phyloP scores from a whole-genome alignment of 371 early-diverging fungal genomes.

The Mucor indicus region DNA sequence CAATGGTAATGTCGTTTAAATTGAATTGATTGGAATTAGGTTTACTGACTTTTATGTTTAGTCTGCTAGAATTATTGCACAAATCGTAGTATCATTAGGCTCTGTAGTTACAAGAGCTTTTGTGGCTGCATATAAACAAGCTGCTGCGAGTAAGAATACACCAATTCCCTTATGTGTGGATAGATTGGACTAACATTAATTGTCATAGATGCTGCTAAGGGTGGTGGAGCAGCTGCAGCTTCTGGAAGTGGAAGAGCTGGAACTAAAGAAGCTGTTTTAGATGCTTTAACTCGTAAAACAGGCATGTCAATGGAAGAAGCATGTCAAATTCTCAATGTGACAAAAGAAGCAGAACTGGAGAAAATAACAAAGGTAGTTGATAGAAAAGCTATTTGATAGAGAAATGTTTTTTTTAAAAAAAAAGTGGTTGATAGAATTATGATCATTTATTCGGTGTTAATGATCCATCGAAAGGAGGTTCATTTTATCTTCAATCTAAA shows the following conservation, averaged over 20 bases:
- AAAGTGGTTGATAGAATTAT: conserved; percentile 60
- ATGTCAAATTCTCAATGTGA: conserved; percentile 87
- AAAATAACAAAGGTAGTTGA: conserved; percentile 75
- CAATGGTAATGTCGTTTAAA: too few species aligned
- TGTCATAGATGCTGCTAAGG: conserved; percentile 57
- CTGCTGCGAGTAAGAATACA: conserved; percentile 75
- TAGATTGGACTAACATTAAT: neutral
- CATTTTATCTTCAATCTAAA: conserved; percentile 94
- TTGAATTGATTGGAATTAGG: too few species aligned
- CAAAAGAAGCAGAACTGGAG: conserved; percentile 67
- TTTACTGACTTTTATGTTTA: conserved; percentile 6
- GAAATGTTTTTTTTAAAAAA: neutral
- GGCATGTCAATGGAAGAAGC: conserved; percentile 94
- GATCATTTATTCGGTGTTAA: conserved; percentile 89
- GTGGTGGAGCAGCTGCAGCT: conserved; percentile 55
- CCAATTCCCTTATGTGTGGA: neutral
- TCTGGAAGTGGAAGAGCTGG: conserved; percentile 27
- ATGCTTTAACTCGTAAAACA: conserved; percentile 76
- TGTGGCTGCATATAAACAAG: conserved; percentile 91
- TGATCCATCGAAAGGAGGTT: conserved; percentile 84
- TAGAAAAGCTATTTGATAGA: neutral
- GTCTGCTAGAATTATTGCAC: conserved; percentile 76
- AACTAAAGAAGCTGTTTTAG: conserved; percentile 57
- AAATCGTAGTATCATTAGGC: conserved; percentile 82
- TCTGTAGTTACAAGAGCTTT: conserved; percentile 91